A percentile compares a stretch with the other conserved stretches of the same genome.
phyloP scores from a whole-genome alignment of 176 grass and related monocot species.

The Paspalum notatum region DNA sequence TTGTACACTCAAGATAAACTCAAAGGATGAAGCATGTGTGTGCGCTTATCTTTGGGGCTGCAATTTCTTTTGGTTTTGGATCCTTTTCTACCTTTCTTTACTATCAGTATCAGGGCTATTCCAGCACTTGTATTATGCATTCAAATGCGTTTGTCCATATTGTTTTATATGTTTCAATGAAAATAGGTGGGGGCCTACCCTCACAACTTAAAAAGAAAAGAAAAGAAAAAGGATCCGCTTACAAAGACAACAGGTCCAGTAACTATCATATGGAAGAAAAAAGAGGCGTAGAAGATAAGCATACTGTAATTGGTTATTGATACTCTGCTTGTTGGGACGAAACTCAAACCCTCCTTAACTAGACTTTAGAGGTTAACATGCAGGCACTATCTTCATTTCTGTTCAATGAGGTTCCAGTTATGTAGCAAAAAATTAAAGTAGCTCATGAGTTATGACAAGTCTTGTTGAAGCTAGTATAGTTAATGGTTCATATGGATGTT shows the following conservation, averaged over 20 bases:
- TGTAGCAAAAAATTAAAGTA: conserved; percentile 34
- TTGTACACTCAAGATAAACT: conserved; percentile 1
- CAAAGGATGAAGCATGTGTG: background rate
- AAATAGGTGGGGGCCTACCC: background rate
- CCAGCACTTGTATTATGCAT: background rate
- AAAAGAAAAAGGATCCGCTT: conserved; percentile 6
- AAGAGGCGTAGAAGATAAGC: conserved; percentile 26
- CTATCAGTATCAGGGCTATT: background rate
- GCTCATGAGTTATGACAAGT: conserved; percentile 16
- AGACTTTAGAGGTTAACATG: conserved; percentile 23
- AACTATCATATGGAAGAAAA: conserved; percentile 31
- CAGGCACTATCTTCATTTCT: conserved; percentile 29
- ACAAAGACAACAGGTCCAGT: conserved; percentile 27
- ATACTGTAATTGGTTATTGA: conserved; percentile 35
- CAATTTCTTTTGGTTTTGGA: background rate
- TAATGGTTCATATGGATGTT: conserved; percentile 26
- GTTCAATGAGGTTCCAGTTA: conserved; percentile 25
- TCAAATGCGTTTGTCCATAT: background rate
- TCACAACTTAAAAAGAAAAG: background rate
- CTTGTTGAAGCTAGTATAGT: background rate
- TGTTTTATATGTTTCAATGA: conserved; percentile 2
- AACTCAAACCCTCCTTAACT: conserved; percentile 31
- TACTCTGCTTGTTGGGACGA: conserved; percentile 21
- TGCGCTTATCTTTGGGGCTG: background rate
- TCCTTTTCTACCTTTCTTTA: background rate